phyloP scores from a whole-genome alignment of 129 eudicot genomes.

The Silybum marianum region DNA sequence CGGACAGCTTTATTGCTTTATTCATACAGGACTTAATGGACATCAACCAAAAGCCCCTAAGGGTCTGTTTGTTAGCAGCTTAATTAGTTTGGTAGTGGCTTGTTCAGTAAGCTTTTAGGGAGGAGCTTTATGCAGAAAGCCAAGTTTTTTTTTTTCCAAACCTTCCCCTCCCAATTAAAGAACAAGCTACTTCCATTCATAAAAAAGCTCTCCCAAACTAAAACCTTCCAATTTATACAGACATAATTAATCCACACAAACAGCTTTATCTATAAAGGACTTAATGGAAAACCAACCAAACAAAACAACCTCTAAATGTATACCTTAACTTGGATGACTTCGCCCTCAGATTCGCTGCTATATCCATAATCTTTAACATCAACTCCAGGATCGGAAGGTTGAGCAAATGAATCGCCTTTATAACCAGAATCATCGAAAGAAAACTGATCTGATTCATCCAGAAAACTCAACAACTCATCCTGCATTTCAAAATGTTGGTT shows the following conservation, averaged over 20 bases:
- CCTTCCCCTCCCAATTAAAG: not conserved
- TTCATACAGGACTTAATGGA: too few species aligned
- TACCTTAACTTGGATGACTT: constrained; percentile 61
- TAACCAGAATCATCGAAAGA: constrained; percentile 22
- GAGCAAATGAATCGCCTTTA: constrained; percentile 28
- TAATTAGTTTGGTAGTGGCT: not conserved
- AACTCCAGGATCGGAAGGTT: constrained; percentile 31
- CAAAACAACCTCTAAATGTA: constrained; percentile 14
- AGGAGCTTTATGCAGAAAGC: not conserved
- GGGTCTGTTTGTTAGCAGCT: not conserved
- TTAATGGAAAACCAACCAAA: not conserved
- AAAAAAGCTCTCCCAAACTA: not conserved
- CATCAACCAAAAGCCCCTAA: too few species aligned
- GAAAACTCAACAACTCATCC: constrained; percentile 49
- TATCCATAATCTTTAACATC: constrained; percentile 49
- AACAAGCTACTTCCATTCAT: not conserved
- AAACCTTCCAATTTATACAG: not conserved
- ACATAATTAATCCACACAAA: not conserved
- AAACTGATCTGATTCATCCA: constrained; percentile 47
- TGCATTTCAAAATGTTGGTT: constrained; percentile 30
- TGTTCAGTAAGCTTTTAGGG: not conserved
- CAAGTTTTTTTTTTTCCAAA: too few species aligned
- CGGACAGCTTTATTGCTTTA: too few species aligned
- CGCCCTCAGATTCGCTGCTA: constrained; percentile 64
- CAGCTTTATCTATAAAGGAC: not conserved